Base-by-base conservation (phyloP, 176 grass and related monocot species). In the Oryza punctata region DNA sequence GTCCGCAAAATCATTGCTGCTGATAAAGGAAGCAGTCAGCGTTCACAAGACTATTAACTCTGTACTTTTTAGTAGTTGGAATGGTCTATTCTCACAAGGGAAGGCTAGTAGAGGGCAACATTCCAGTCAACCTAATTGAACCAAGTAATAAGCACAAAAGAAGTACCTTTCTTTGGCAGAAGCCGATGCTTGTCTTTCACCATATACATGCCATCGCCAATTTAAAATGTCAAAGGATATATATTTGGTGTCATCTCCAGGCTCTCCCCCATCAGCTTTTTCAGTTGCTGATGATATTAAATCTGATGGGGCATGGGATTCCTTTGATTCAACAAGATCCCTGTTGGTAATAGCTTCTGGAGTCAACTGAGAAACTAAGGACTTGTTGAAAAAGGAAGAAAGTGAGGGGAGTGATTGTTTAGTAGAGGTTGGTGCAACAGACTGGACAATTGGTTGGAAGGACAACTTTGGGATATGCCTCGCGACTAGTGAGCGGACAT, bases 401-500 rank as follows among this genome's bases (percentile, higher is more conserved):
- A 93, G 89, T 68, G 87, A 86, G n/a, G 91, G 89, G 90, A 98
- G 96, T 6, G 89, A 41, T 38, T 92, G 96, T 75, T 92, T 98
- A 71, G 88, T 71, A 80, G 90, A 65, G 77, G 69, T 75, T 49
- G 88, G 66, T 13, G 88, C 61, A 67, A 77, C 52, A 80, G 83
- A 77, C 5, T 70, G 94, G 49, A 46, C 28, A 72, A 88, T 75
- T 61, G 96, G 91, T 85, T 98, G 96, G 87, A 98, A 94, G 12
- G 91, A 94, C 24, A 95, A 85, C 70, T 89, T 98, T 11, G 96
- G 96, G 85, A 81, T 98, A 85, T 95, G 91, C 14, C 90, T 91
- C 6, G 96, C 96, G 41, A 98, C 96, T 73, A 98, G 87, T 50
- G 96, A 98, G 44, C 93, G 93, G 63, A 95, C 96, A 83, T 95